These are phyloP conservation scores for Conticribra guillardii DNA, from an alignment of 108 stramenopile genomes.

Conservation along the genomic window DNA sequence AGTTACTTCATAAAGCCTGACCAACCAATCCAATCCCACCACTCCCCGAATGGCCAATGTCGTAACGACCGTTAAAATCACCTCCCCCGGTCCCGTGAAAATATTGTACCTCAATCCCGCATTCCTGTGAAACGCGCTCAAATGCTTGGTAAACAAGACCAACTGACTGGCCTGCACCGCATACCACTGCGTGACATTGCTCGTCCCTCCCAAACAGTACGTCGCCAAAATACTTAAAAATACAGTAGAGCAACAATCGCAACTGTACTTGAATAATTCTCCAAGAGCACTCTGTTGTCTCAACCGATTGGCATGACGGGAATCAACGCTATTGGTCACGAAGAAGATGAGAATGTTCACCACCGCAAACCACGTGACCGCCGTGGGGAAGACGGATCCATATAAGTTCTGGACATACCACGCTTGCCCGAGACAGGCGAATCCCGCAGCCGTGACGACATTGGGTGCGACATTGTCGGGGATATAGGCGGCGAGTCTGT, in stretches of 20 bases:
- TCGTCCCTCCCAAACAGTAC: slow-evolving; percentile 77
- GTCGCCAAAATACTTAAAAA: slow-evolving; percentile 80
- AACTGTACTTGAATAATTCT: slow-evolving; percentile 89
- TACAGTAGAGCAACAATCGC: slow-evolving; percentile 82
- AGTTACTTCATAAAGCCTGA: slow-evolving; percentile 58
- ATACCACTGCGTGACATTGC: slow-evolving; percentile 82
- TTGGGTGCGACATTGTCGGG: slow-evolving; percentile 87
- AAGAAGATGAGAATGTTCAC: slow-evolving; percentile 80
- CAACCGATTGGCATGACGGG: slow-evolving; percentile 81
- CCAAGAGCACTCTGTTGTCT: slow-evolving; percentile 83
- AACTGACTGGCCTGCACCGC: slow-evolving; percentile 84
- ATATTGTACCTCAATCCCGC: slow-evolving; percentile 85
- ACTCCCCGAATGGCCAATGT: slow-evolving; percentile 71
- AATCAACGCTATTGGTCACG: slow-evolving; percentile 63
- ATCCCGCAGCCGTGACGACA: slow-evolving; percentile 76
- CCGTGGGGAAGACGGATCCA: slow-evolving; percentile 67
- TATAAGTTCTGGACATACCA: slow-evolving; percentile 86
- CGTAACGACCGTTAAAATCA: slow-evolving; percentile 61
- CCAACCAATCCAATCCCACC: slow-evolving; percentile 79
- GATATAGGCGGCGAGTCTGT: slow-evolving; percentile 59
- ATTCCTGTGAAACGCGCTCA: slow-evolving; percentile 85
- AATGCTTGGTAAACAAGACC: slow-evolving; percentile 86
- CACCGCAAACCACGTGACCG: slow-evolving; percentile 80
- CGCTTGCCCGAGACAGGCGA: slow-evolving; percentile 73
- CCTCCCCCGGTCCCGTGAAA: slow-evolving; percentile 89